Base-by-base conservation (phyloP, 2,329 filamentous ascomycete species). In the Xylaria hypoxylon region DNA sequence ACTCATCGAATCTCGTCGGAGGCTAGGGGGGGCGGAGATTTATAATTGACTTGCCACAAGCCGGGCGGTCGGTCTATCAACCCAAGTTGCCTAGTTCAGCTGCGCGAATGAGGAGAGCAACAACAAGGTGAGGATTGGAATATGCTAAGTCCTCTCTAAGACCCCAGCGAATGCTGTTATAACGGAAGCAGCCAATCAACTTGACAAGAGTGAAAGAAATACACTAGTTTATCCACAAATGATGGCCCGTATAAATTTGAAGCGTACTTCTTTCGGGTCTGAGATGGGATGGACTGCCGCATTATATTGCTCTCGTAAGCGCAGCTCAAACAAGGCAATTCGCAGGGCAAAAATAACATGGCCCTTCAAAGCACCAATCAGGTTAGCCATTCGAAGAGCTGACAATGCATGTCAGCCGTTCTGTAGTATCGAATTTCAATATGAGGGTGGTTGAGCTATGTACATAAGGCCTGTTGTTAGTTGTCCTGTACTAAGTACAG, bases 381-480 rank as follows among this genome's bases (percentile, higher is more conserved):
- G 31, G 10, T 47, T 24, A 10, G 44, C 44, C 8, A n/a, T n/a
- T 44, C 19, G 44, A 7, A 24, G 11, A 15, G 22, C 4, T 26
- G 24, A 10, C 26, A 11, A 51, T 51, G 48, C 48, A 51, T 51
- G 26, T 51, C 28, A 33, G 28, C 28, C n/a, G 17, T n/a, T 51
- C 47, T 33, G 17, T 33, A 51, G 17, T 5, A 51, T 33, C 13
- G 6, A 24, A 47, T 24, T 24, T 10, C 44, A 47, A 47, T 5
- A 8, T 15, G 10, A 5, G 19, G 28, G 8, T 35, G 26, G n/a
- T 17, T 35, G n/a, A 19, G 26, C 48, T 33, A 51, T 17, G 26
- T n/a, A n/a, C n/a, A 28, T 5, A 7, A 17, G 22, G 22, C 11
- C 22, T 48, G 3, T 48, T 48, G 24, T 5, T 48, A 6, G 2